These are phyloP conservation scores for Nowakowskiella sp. DNA, from an alignment of 192 early-diverging fungal genomes.

Conservation along the genomic window DNA sequence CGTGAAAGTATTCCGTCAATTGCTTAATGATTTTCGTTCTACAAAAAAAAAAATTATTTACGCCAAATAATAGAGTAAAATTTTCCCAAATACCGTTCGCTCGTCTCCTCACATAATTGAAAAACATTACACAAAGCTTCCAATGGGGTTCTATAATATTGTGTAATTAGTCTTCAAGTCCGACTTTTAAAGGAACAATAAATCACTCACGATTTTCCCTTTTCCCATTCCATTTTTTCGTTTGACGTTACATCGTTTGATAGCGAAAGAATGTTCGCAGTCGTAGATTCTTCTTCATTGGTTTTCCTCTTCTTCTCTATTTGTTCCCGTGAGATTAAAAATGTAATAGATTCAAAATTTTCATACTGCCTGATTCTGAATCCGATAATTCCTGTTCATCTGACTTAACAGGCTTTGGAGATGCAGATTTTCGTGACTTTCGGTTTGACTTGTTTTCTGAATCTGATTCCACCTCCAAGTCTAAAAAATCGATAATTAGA, in stretches of 20 bases:
- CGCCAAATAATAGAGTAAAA: neutral
- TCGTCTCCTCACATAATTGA: conserved; percentile 77
- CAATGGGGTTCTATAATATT: conserved; percentile 50
- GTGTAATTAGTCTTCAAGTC: neutral
- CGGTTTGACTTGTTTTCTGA: too few species aligned
- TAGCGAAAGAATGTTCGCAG: neutral
- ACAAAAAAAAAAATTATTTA: conserved; percentile 4
- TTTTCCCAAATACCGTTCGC: conserved; percentile 55
- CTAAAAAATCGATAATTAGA: too few species aligned
- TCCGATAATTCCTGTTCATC: too few species aligned
- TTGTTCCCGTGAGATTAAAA: too few species aligned
- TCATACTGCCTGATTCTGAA: too few species aligned
- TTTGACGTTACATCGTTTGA: conserved; percentile 1
- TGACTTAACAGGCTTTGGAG: too few species aligned
- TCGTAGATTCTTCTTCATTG: conserved; percentile 1
- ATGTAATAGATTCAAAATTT: too few species aligned
- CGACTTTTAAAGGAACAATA: neutral
- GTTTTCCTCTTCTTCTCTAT: conserved; percentile 29
- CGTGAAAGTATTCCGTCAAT: conserved; percentile 60
- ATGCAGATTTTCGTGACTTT: too few species aligned
- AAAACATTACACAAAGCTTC: conserved; percentile 83
- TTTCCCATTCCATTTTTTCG: neutral
- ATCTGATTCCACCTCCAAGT: too few species aligned
- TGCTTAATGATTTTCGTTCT: conserved; percentile 64
- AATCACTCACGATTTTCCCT: neutral